phyloP scores from a whole-genome alignment of 164 flowering plant genomes.

The Magnolia changhungtana region DNA sequence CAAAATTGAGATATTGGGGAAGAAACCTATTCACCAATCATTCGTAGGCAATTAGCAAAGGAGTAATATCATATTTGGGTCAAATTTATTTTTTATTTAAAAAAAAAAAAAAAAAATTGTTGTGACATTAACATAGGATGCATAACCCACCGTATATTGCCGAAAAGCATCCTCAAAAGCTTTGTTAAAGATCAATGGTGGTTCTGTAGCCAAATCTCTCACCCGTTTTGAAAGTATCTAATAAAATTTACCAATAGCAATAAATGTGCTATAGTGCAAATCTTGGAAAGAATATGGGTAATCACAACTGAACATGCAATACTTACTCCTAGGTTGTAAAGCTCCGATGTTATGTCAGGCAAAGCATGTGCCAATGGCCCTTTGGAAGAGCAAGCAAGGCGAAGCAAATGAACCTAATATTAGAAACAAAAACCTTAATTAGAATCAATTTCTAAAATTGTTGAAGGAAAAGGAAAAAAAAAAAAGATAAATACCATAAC shows the following conservation, averaged over 20 bases:
- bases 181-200: constrained; percentile 49
- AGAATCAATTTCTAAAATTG: not conserved
- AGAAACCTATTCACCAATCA: constrained; percentile 39
- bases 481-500: constrained; percentile 53
- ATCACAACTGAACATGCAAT: not conserved
- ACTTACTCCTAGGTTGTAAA: constrained; percentile 71
- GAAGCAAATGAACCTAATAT: constrained; percentile 84
- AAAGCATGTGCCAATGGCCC: constrained; percentile 60
- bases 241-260: constrained; percentile 17
- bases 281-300: not conserved
- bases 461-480: not conserved
- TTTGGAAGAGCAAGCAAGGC: constrained; percentile 83
- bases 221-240: constrained; percentile 73
- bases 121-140: not conserved
- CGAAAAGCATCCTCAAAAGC: constrained; percentile 63
- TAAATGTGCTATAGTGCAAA: constrained; percentile 4
- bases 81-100: not conserved
- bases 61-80: not conserved
- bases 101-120: not conserved
- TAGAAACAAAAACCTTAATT: constrained; percentile 2
- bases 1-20: constrained; percentile 70
- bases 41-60: not conserved
- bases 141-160: constrained; percentile 52
- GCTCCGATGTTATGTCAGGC: constrained; percentile 66
- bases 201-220: constrained; percentile 57